phyloP scores from a whole-genome alignment of 2,329 filamentous ascomycete species.

The Fusarium nurragi region DNA sequence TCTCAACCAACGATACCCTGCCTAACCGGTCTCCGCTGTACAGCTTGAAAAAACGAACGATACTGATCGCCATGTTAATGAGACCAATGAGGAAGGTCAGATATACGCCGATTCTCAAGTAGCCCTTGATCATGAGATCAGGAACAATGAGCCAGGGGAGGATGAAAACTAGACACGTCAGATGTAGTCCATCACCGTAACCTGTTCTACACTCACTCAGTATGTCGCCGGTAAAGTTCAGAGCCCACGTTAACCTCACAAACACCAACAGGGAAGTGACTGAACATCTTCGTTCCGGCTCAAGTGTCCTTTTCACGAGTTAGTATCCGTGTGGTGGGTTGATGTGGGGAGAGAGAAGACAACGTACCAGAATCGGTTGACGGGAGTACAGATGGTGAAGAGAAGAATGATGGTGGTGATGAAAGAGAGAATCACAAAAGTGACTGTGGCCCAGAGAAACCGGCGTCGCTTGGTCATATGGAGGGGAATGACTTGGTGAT shows the following conservation, averaged over 20 bases:
- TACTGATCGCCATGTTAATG: conserved; percentile 14
- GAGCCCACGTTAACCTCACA: conserved; percentile 6
- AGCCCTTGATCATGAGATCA: conserved; percentile 21
- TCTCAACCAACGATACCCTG: not conserved
- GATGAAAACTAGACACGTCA: conserved; percentile 6
- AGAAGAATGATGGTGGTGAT: not conserved
- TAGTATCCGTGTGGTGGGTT: rapidly evolving
- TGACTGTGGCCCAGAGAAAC: conserved; percentile 15
- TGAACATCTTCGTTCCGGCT: rapidly evolving
- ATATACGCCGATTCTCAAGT: conserved; percentile 4
- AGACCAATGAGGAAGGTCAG: conserved; percentile 24
- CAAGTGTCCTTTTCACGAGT: not conserved
- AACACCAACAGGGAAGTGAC: not conserved
- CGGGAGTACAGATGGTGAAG: conserved; percentile 11
- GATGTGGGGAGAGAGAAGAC: rapidly evolving
- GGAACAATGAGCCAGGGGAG: conserved; percentile 18
- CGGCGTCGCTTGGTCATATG: conserved; percentile 25
- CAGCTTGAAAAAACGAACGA: conserved; percentile 14
- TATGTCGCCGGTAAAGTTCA: conserved; percentile 26
- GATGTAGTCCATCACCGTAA: rapidly evolving
- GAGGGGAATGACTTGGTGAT: conserved; percentile 15
- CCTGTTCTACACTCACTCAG: not conserved
- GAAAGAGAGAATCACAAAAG: not conserved
- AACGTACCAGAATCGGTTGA: conserved; percentile 16
- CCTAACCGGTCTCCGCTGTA: not conserved